Base-by-base conservation (phyloP, 768 basidiomycete genomes). In the Trametes maxima region DNA sequence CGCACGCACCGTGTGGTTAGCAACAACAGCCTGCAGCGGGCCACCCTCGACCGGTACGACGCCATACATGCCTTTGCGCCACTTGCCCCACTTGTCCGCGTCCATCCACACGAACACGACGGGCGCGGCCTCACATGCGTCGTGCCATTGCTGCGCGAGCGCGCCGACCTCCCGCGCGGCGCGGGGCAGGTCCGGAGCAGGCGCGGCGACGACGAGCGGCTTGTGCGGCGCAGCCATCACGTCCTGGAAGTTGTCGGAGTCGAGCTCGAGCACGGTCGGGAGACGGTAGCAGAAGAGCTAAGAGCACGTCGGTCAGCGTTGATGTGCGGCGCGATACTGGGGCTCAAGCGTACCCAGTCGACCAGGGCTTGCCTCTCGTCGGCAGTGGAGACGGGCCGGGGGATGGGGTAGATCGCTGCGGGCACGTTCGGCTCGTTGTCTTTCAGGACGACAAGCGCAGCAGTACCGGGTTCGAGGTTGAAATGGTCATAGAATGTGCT, bases 21-120 rank as follows among this genome's bases (percentile, higher is more conserved):
- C 82, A 57, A 97, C 82, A n/a, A 96, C 80, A 22, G 93, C 79
- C 12, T 69, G 71, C 1, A 75, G 73, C 22, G 70, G 71, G 0
- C 60, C 55, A 8, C 28, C 28, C 28, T 33, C 28, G 28, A 50
- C 64, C 10, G 64, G 59, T 65, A 73, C 77, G 66, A 94, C 77
- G 33, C 88, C 88, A 75, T 98, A 98, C 86, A 94, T 94, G 67
- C 86, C 87, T 79, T 92, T 94, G 76, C 96, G 77, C 95, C 95
- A 98, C 52, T 83, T 86, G 24, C 74, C 80, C 95, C 96, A 98
- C 73, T 80, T 83, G 24, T 85, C 86, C 2, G 79, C 83, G 69
- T 99, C 93, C 85, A 97, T 94, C 88, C 89, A 94, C 10, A 88
- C 82, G 74, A 95, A 97, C 50, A 95, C 83, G 0, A 96, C 88